Evolutionary conservation across 257 asterid species (phyloP), one percentile per base, ranked within the genome.

Genomic region (Asclepias syriaca): DNA sequence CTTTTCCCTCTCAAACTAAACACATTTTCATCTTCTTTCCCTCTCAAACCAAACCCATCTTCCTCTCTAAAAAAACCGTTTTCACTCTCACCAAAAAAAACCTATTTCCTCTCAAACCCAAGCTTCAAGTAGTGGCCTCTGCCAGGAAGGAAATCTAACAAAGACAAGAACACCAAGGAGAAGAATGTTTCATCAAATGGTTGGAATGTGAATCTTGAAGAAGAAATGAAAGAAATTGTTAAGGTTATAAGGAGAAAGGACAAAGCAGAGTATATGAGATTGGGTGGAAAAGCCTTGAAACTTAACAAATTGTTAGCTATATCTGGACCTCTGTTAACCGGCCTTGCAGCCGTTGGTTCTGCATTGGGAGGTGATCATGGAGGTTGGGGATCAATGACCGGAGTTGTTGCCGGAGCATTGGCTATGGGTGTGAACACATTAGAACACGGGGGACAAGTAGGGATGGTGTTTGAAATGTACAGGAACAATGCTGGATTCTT

Each of bases 391-490:
- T 78, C 73, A 32, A 56, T 75, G 21, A 21, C 80, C 10, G 97
- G 87, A 18, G 84, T 85, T 6, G 73, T 66, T 1, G 87, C 85
- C 0, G 97, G 97, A 0, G 95, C 93, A 43, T 65, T 89, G 80
- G 97, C 95, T 6, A 84, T 80, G 12, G 87, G 76, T 16, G 90
- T 88, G 73, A 92, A 85, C 80, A 68, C 87, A 53, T 2, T 89
- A 0, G 92, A 92, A 54, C 97, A 92, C 64, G 97, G 96, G 0
- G 89, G 87, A 27, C 95, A 89, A 66, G 89, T 89, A 22, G 97
- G 97, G 4, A 91, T 89, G 96, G 89, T 86, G 86, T 84, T 85
- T n/a, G 97, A 92, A 70, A 87, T 86, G 96, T 91, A 91, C 60
- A 53, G 97, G 27, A 77, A 87, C 80, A 86, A 86, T 3, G 96